Percentiles rank a stretch among this genome's conserved stretches.
Conservation (phyloP, 257 asterid species). For the Verbena officinalis region DNA sequence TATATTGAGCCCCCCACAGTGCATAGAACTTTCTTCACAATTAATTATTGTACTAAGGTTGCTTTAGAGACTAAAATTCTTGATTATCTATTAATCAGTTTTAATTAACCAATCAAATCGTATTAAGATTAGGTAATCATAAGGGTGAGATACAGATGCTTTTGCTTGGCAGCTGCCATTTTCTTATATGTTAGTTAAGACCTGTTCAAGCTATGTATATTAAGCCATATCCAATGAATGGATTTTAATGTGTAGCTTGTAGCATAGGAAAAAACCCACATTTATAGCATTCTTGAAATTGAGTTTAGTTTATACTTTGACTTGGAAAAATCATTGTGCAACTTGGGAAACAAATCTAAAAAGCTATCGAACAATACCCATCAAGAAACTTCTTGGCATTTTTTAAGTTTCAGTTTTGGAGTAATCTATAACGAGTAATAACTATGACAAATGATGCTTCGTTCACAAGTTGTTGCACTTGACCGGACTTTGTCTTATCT, state of each 20-base stretch:
- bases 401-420: not conserved
- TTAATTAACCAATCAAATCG: conserved; percentile 40
- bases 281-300: no score
- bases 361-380: not conserved
- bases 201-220: not conserved
- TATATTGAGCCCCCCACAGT: conserved; percentile 33
- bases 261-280: no score
- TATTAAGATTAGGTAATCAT: conserved; percentile 32
- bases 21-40: conserved; percentile 28
- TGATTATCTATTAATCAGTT: conserved; percentile 29
- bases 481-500: not conserved
- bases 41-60: conserved; percentile 37
- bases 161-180: conserved; percentile 6
- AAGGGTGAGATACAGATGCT: no score
- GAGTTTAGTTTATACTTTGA: not conserved
- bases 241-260: no score
- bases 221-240: no score
- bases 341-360: not conserved
- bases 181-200: not conserved
- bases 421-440: conserved; percentile 6
- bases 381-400: not conserved
- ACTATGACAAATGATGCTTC: conserved; percentile 16
- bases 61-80: conserved; percentile 36
- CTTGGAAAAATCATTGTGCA: not conserved
- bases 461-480: conserved; percentile 10